Evolutionary conservation across 345 rosid genomes (phyloP), one percentile per base, ranked within the genome.

Genomic region (Bruguiera sexangula): DNA sequence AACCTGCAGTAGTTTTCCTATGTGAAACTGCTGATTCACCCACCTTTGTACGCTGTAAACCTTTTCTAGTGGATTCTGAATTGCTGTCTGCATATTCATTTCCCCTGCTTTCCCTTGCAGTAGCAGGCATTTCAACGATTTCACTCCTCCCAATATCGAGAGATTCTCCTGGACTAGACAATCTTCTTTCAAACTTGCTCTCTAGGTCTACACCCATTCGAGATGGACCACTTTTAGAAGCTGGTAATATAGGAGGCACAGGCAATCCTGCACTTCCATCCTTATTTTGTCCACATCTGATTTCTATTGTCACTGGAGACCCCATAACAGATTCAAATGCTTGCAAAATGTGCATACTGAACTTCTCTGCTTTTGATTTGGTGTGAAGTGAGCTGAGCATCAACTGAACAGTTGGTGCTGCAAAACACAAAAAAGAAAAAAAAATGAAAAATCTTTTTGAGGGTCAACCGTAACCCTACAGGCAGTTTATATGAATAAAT

Each of bases 341-440:
- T 84, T 83, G 84, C 65, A 86, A 77, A 69, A 96, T 89, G 30
- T 84, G 81, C 52, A 82, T 85, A 60, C 73, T 73, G 58, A 86
- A 82, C 84, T 84, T 89, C 85, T 92, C 97, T 18, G 97, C 98
- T 31, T 83, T 82, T 8, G 82, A 68, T 76, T 82, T 88, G 3
- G 87, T 77, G 64, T 76, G 62, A 30, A 73, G 83, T 6, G 99
- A 96, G 69, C 90, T 80, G 80, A 96, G 88, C 65, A 78, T 75
- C 79, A 96, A 73, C 79, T 90, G 91, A 55, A 83, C 94, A 0
- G 87, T 96, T 66, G 98, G 98, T 78, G 98, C 99, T 96, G 95
- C 79, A 56, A 63, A 60, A 32, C 0, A 43, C 36, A 8, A 34
- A 34, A 34, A 34, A 1, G 37, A 1, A 34, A 43, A 13, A 13